Conservation (phyloP, 192 early-diverging fungal species). For the Backusella australiensis region DNA sequence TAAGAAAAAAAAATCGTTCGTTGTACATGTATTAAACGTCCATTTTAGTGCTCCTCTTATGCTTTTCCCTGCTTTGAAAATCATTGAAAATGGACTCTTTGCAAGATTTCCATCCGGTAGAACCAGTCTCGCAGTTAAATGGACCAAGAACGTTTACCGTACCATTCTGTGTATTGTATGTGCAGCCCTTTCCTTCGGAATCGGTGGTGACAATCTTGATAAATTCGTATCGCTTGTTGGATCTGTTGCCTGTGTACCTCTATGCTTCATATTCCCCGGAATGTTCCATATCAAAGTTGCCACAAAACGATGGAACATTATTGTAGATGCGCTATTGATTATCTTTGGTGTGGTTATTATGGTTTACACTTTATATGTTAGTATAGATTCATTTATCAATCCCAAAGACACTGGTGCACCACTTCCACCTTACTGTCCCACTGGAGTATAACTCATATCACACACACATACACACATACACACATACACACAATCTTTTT, state of each 20-base stretch:
- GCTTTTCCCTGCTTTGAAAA: conserved; percentile 83
- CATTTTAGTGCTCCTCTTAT: conserved; percentile 63
- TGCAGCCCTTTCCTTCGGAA: conserved; percentile 64
- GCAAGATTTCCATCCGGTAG: conserved; percentile 45
- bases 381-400: conserved; percentile 49
- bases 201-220: conserved; percentile 71
- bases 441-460: background rate
- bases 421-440: conserved; percentile 17
- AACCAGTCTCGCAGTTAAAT: conserved; percentile 59
- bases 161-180: conserved; percentile 56
- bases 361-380: conserved; percentile 78
- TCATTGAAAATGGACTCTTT: conserved; percentile 76
- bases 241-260: conserved; percentile 67
- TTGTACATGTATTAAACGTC: background rate
- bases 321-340: conserved; percentile 57
- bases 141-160: conserved; percentile 69
- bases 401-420: conserved; percentile 14
- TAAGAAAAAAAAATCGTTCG: background rate
- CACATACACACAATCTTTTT: no score
- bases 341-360: conserved; percentile 65
- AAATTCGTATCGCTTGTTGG: conserved; percentile 87
- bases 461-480: no score
- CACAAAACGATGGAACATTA: conserved; percentile 35
- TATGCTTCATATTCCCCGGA: conserved; percentile 83
- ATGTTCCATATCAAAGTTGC: conserved; percentile 74